Evolutionary conservation across 164 flowering plant genomes (phyloP).

Genomic region (Vitis riparia): DNA sequence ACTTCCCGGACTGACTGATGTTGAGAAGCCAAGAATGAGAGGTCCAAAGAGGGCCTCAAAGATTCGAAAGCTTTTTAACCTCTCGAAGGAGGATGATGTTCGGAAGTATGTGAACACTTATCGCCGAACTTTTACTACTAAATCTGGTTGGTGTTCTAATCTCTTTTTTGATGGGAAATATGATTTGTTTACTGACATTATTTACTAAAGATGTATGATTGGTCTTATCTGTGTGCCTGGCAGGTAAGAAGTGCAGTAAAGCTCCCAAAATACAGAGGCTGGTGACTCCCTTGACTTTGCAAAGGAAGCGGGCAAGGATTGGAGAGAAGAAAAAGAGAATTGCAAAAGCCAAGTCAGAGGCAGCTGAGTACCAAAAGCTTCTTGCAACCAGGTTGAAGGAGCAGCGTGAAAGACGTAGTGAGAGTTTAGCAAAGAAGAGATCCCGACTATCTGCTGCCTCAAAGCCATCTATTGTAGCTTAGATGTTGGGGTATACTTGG

Average conservation of each 20-base stretch:
- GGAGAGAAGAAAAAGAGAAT: constrained; percentile 65
- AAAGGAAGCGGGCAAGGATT: constrained; percentile 56
- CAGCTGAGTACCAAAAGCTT: constrained; percentile 71
- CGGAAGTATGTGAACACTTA: constrained; percentile 70
- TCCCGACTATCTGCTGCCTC: constrained; percentile 62
- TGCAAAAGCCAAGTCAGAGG: constrained; percentile 61
- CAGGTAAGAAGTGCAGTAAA: constrained; percentile 66
- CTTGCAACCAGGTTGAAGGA: constrained; percentile 59
- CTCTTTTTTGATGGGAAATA: background rate
- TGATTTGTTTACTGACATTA: background rate
- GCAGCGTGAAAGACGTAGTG: constrained; percentile 58
- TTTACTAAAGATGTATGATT: background rate
- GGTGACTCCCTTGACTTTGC: constrained; percentile 52
- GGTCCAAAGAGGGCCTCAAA: constrained; percentile 77
- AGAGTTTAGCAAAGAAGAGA: constrained; percentile 63
- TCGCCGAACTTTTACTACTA: constrained; percentile 54
- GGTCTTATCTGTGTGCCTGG: background rate
- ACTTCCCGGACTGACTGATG: constrained; percentile 65
- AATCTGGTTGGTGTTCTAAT: constrained; percentile 37
- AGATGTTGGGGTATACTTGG: background rate
- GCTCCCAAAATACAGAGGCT: constrained; percentile 70
- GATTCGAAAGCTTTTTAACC: constrained; percentile 68
- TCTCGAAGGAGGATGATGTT: constrained; percentile 67
- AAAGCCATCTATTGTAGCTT: constrained; percentile 56
- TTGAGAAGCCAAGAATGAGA: constrained; percentile 70